Evolutionary conservation across 2,329 filamentous ascomycete genomes (phyloP), one percentile per base, ranked within the genome.

Genomic region (Beauveria rudraprayagi): DNA sequence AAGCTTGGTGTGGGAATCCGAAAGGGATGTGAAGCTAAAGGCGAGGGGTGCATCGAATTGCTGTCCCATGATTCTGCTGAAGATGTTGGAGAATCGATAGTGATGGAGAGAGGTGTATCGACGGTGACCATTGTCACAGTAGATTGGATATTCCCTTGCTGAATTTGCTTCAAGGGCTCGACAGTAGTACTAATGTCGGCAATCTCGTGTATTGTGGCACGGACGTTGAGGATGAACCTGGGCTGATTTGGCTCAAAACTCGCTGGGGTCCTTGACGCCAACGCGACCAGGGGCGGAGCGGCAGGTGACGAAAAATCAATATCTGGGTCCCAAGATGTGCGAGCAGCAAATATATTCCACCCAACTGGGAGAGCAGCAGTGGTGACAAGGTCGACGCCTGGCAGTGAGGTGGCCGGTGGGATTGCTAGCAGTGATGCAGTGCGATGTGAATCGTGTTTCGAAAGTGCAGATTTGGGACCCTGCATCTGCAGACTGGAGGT

Each of bases 1-100:
- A 60, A 63, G 52, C 46, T 56, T 2, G 56, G 61, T 9, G 51
- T 48, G 3, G 61, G 37, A 10, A 63, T 54, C n/a, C 44, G 44
- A 11, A 53, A 63, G 24, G 61, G 61, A 53, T 63, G 61, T 19
- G 61, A 63, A 26, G 61, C 57, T 16, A 63, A 52, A 2, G 61
- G 61, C 22, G 57, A 63, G 4, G 61, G 61, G 28, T 63, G 61
- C 53, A 57, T 52, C 16, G 17, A 56, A 19, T 41, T 26, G 53
- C 53, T 52, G 41, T 52, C 60, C 60, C 60, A 61, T 44, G 60
- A 56, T n/a, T 5, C 53, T 16, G 46, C 48, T 6, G 58, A 60
- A 11, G 58, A 50, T 1, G 48, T 47, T 17, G 19, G 54, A 14
- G 58, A 60, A 30, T 60, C 58, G 22, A 54, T 37, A n/a, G 55